These are phyloP conservation scores for Aspergillus ochraceoroseus DNA, from an alignment of 2,329 filamentous ascomycete genomes.

Conservation along the genomic window DNA sequence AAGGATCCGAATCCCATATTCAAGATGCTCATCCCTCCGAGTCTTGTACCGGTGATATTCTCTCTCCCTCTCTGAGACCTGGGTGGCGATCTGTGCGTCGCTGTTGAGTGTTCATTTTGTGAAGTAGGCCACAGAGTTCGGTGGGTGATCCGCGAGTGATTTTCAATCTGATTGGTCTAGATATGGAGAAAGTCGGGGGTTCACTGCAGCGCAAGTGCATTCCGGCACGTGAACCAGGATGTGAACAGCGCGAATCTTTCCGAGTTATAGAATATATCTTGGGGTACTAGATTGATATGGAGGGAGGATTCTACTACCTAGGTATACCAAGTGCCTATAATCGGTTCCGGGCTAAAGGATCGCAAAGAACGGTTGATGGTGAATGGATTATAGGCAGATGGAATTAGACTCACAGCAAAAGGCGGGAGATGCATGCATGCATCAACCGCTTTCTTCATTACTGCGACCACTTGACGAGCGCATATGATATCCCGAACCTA, in stretches of 20 bases:
- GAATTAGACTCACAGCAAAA: slow-evolving; percentile 5
- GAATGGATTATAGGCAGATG: slow-evolving; percentile 1
- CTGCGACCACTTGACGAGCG: slow-evolving; percentile 11
- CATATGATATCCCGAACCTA: slow-evolving; percentile 25
- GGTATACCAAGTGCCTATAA: no score
- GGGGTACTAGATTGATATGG: slow-evolving; percentile 4
- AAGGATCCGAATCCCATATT: no score
- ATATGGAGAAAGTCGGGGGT: slow-evolving; percentile 5
- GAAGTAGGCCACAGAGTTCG: slow-evolving; percentile 8
- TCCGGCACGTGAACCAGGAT: slow-evolving; percentile 15
- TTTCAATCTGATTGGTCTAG: slow-evolving; percentile 15
- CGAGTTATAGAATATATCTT: background rate
- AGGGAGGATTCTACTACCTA: no score
- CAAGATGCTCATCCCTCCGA: no score
- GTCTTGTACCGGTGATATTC: background rate
- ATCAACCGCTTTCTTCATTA: slow-evolving; percentile 9
- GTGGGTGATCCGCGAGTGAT: slow-evolving; percentile 11
- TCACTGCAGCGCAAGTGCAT: slow-evolving; percentile 8
- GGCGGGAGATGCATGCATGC: slow-evolving; percentile 12
- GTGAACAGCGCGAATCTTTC: background rate
- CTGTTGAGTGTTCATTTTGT: slow-evolving; percentile 15
- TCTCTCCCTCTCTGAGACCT: no score
- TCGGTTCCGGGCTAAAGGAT: slow-evolving; percentile 10
- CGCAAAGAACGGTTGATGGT: slow-evolving; percentile 10
- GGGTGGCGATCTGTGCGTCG: slow-evolving; percentile 19